phyloP scores from a whole-genome alignment of 2,329 filamentous ascomycete genomes.

The Epichloe coenophiala region DNA sequence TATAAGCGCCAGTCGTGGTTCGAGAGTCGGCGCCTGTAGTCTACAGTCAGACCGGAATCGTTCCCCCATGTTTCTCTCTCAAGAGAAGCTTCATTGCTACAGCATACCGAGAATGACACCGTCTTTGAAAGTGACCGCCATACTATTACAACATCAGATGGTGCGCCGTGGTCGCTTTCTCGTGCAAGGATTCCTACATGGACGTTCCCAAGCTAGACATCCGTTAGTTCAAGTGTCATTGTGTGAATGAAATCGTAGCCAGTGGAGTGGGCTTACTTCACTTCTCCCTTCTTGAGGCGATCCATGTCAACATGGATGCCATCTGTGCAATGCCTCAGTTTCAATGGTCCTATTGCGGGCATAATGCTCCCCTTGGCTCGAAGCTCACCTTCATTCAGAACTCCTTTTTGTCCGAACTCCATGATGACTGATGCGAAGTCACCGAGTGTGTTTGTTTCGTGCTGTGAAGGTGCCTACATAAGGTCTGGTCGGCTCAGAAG shows the following conservation, averaged over 20 bases:
- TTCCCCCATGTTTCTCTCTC: not conserved
- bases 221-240: slow-evolving; percentile 14
- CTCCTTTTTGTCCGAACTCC: slow-evolving; percentile 51
- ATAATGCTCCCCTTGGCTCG: not conserved
- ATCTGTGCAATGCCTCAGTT: slow-evolving; percentile 44
- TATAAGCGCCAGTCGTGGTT: slow-evolving; percentile 95
- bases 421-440: slow-evolving; percentile 22
- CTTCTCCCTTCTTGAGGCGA: slow-evolving; percentile 93
- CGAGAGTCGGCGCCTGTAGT: slow-evolving; percentile 73
- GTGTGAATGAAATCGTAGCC: not conserved
- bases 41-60: slow-evolving; percentile 7
- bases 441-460: too few relatives aligned
- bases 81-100: not conserved
- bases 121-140: slow-evolving; percentile 98
- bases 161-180: slow-evolving; percentile 12
- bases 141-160: slow-evolving; percentile 39
- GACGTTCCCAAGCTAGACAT: slow-evolving; percentile 76
- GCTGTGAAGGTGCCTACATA: not conserved
- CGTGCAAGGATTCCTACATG: slow-evolving; percentile 47
- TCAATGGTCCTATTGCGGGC: not conserved
- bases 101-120: slow-evolving; percentile 76
- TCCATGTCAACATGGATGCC: slow-evolving; percentile 99
- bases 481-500: slow-evolving; percentile 11
- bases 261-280: slow-evolving; percentile 57
- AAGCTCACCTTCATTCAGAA: slow-evolving; percentile 46